Percentiles rank a stretch among this genome's conserved stretches.
phyloP scores from a whole-genome alignment of 2,329 filamentous ascomycete species.

The Monilinia vaccinii-corymbosi region DNA sequence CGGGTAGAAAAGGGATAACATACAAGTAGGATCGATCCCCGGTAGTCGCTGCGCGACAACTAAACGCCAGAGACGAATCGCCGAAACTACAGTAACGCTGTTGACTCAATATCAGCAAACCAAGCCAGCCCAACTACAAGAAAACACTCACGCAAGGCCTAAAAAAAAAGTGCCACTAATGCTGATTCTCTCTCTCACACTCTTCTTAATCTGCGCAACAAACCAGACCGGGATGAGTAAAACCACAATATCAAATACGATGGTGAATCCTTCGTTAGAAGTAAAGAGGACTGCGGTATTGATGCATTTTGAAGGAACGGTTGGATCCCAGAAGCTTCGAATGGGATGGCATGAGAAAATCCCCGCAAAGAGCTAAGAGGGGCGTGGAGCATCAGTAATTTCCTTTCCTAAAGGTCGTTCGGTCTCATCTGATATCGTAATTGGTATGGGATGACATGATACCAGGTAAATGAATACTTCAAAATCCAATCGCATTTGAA shows the following conservation, averaged over 20 bases:
- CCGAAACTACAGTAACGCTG: constrained; percentile 1
- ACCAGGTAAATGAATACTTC: background rate
- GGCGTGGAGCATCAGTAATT: background rate
- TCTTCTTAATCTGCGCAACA: background rate
- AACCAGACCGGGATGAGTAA: constrained; percentile 2
- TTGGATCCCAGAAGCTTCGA: background rate
- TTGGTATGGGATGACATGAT: background rate
- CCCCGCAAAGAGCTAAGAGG: background rate
- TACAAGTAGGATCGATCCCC: background rate
- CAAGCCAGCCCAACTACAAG: background rate
- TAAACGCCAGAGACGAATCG: background rate
- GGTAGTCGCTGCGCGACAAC: background rate
- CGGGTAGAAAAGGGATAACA: background rate
- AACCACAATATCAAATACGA: background rate
- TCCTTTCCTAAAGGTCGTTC: no score
- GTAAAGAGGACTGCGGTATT: background rate
- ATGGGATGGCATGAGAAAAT: background rate
- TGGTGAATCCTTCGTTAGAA: constrained; percentile 1
- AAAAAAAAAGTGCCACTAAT: background rate
- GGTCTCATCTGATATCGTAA: background rate
- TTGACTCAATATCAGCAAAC: background rate
- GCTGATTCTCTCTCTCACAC: background rate
- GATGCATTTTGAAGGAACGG: background rate
- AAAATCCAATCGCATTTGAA: background rate
- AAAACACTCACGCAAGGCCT: background rate